Conservation (phyloP, 106 monocot genomes). For the Dendrobium chrysotoxum region DNA sequence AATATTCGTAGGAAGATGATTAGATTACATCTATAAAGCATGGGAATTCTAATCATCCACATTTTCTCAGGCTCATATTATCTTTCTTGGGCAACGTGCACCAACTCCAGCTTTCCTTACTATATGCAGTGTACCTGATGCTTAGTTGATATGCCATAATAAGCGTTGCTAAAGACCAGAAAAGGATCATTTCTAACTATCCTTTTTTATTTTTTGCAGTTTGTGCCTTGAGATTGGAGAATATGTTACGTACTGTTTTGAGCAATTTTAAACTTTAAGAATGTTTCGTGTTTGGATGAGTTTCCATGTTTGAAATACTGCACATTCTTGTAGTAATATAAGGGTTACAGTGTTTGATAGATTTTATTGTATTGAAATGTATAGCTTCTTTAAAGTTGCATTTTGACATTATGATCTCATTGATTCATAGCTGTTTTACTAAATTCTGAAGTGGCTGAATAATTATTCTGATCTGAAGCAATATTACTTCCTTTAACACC, state of each 20-base stretch:
- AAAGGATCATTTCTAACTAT: too few species aligned
- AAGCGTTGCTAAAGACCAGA: not conserved
- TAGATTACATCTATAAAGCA: too few species aligned
- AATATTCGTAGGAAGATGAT: too few species aligned
- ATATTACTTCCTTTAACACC: not conserved
- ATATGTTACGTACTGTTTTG: not conserved
- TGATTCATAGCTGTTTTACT: not conserved
- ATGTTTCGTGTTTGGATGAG: not conserved
- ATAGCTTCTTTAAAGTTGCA: not conserved
- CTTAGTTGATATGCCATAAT: not conserved
- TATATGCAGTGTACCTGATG: not conserved
- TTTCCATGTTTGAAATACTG: not conserved
- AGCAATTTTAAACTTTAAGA: not conserved
- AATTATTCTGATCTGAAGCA: not conserved
- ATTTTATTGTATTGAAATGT: not conserved
- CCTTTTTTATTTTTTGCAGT: not conserved
- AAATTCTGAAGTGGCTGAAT: not conserved
- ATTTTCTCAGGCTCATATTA: not conserved
- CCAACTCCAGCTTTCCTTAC: not conserved
- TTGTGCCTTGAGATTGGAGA: not conserved
- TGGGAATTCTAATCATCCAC: too few species aligned
- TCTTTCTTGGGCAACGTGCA: not conserved
- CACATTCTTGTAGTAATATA: not conserved
- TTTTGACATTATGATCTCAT: not conserved
- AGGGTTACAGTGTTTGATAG: not conserved